Base-by-base conservation (phyloP, 768 basidiomycete species). In the Leccinum boreale region DNA sequence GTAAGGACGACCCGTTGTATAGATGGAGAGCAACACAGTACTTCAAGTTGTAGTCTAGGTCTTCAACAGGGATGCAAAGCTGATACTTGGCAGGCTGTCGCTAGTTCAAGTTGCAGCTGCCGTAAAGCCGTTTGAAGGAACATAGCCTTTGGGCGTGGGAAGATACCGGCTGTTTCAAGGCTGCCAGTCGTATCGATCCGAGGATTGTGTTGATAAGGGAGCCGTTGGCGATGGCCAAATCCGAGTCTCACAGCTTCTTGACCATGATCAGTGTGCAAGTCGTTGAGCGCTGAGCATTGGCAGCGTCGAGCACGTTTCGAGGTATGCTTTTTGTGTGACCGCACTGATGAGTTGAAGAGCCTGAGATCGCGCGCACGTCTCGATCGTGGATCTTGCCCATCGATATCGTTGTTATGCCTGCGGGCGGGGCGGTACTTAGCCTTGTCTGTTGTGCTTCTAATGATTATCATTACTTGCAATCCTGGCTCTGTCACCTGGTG, bases 131-230 rank as follows among this genome's bases (percentile, higher is more conserved):
- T 10, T n/a, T n/a, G n/a, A n/a, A n/a, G 10, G 17, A 12, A 19
- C 42, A 44, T 44, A 19, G 42, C 42, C 19, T 44, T 19, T 5
- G 36, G 4, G 23, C 2, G 50, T 66, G 65, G n/a, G 58, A 60
- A 15, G 0, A 24, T 55, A 2, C 36, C 52, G 45, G 23, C 45
- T 47, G 14, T 24, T 24, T 21, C 23, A 47, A 24, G 45, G 19
- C 23, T 23, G 42, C 5, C 11, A 17, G 14, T 65, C 65, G 67
- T 53, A 70, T 68, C 67, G 68, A 68, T 68, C 68, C 68, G 67
- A 65, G 46, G 15, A 44, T 59, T 31, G 21, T 7, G 28, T 60
- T 42, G 67, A 69, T 70, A 70, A 70, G 61, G 61, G 17, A n/a
- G 48, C 28, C 17, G 54, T 55, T 50, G 56, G 31, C 53, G n/a